Percentiles rank a stretch among this genome's conserved stretches.
These are phyloP conservation scores for Umbilicus rupestris DNA, from an alignment of 164 flowering plant genomes.

Conservation along the genomic window DNA sequence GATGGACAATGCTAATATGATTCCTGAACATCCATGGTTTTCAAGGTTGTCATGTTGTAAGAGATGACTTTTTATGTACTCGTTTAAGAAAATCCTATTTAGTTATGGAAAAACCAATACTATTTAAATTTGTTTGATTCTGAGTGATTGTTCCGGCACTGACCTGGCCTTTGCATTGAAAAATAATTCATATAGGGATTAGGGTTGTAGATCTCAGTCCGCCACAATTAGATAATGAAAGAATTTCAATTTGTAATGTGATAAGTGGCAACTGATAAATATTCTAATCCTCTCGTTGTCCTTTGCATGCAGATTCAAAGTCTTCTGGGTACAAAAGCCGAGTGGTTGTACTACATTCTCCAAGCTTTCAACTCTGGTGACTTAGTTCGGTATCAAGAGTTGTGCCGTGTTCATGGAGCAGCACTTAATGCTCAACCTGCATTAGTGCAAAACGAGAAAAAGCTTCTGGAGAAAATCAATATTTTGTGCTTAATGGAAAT, in stretches of 20 bases:
- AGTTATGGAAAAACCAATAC: not conserved
- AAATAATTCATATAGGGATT: not conserved
- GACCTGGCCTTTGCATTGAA: not conserved
- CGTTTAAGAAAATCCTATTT: not conserved
- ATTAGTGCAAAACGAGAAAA: conserved; percentile 72
- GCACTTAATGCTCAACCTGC: conserved; percentile 84
- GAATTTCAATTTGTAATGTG: not conserved
- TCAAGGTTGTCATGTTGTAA: not conserved
- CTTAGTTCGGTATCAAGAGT: conserved; percentile 76
- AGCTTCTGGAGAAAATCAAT: conserved; percentile 80
- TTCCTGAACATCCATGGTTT: not conserved
- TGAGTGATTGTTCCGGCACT: not conserved
- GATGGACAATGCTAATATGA: not conserved
- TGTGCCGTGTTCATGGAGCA: conserved; percentile 75
- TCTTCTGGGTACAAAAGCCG: conserved; percentile 71
- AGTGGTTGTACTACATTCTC: conserved; percentile 86
- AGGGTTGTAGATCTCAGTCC: too few relatives aligned
- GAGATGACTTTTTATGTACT: not conserved
- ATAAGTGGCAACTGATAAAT: not conserved
- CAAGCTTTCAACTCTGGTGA: conserved; percentile 88
- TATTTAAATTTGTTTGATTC: not conserved
- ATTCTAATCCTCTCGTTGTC: not conserved
- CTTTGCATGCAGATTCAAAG: conserved; percentile 49
- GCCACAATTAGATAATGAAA: not conserved
- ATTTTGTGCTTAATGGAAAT: conserved; percentile 97